Base-by-base conservation (phyloP, 129 eudicot genomes). In the Oenanthe sinensis region DNA sequence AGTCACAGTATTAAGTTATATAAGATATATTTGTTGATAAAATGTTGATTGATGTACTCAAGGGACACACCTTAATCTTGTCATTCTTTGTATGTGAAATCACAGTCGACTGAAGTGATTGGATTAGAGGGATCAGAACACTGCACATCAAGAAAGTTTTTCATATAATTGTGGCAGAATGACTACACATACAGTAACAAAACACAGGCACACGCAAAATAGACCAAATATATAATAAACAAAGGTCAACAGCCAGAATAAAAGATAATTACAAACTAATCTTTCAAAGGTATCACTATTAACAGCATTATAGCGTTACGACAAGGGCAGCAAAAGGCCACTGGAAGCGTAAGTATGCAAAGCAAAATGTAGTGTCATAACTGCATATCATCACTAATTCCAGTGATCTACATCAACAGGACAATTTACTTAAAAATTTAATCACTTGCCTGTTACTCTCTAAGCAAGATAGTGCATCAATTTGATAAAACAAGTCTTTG, bases 81-180 rank as follows among this genome's bases (percentile, higher is more conserved):
- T 91, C 97, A 45, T 86, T 84, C 77, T 69, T 83, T 78, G 96
- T 85, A 78, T 87, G 82, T 26, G 98, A 95, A 71, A 95, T 77
- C 82, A 95, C 98, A 7, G 93, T 87, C 69, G 96, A 84, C 75
- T 96, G 97, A 87, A 91, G 89, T 58, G 98, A 95, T 67, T 87
- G 86, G 77, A 95, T 83, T 45, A 95, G 83, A 79, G 98, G 98
- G 80, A 87, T 82, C 15, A 92, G 82, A 52, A 88, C 87, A 87
- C 98, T 95, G 97, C 79, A 87, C 28, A 69, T 26, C 71, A 20
- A 39, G 22, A 67, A 73, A 72, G 81, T 15, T 48, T 45, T 62
- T 37, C 20, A 33, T 11, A 55, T 52, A 68, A 79, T 75, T 77
- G 22, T 46, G n/a, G 28, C n/a, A 62, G 30, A 80, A 62, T 52